These are phyloP conservation scores for Skeletonema menzelii DNA, from an alignment of 108 stramenopile species.

Conservation along the genomic window DNA sequence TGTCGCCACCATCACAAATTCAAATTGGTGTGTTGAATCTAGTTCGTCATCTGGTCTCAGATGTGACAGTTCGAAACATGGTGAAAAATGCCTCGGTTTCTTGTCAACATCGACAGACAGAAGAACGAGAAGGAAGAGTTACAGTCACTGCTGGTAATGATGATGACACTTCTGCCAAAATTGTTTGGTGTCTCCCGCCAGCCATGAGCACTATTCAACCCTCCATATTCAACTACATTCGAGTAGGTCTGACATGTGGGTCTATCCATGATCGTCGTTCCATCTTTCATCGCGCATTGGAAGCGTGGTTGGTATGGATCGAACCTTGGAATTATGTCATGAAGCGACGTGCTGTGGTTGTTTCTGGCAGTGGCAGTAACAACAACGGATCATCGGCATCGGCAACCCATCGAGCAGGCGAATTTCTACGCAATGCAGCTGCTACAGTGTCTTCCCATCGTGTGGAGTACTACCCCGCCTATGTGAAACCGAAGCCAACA, in stretches of 20 bases:
- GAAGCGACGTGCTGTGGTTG: slow-evolving; percentile 18
- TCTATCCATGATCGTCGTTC: slow-evolving; percentile 62
- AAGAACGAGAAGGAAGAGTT: slow-evolving; percentile 21
- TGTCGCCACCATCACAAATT: slow-evolving; percentile 52
- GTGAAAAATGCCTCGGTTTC: slow-evolving; percentile 14
- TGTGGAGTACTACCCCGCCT: slow-evolving; percentile 37
- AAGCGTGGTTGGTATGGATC: slow-evolving; percentile 83
- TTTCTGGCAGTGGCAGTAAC: not conserved
- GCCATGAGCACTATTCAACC: slow-evolving; percentile 62
- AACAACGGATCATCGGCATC: not conserved
- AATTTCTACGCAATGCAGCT: slow-evolving; percentile 40
- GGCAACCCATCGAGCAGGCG: slow-evolving; percentile 14
- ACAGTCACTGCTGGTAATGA: slow-evolving; percentile 1
- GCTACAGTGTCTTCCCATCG: slow-evolving; percentile 20
- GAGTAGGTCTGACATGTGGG: slow-evolving; percentile 71
- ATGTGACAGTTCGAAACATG: slow-evolving; percentile 16
- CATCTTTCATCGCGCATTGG: slow-evolving; percentile 73
- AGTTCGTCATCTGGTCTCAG: slow-evolving; percentile 43
- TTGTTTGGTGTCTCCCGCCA: slow-evolving; percentile 60
- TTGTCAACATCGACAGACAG: slow-evolving; percentile 12
- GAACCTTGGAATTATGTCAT: slow-evolving; percentile 82
- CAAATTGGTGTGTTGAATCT: slow-evolving; percentile 51
- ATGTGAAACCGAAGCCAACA: slow-evolving; percentile 50
- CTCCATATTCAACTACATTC: slow-evolving; percentile 72
- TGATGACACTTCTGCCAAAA: slow-evolving; percentile 11